These are phyloP conservation scores for Salix purpurea DNA, from an alignment of 345 rosid genomes.

Conservation along the genomic window DNA sequence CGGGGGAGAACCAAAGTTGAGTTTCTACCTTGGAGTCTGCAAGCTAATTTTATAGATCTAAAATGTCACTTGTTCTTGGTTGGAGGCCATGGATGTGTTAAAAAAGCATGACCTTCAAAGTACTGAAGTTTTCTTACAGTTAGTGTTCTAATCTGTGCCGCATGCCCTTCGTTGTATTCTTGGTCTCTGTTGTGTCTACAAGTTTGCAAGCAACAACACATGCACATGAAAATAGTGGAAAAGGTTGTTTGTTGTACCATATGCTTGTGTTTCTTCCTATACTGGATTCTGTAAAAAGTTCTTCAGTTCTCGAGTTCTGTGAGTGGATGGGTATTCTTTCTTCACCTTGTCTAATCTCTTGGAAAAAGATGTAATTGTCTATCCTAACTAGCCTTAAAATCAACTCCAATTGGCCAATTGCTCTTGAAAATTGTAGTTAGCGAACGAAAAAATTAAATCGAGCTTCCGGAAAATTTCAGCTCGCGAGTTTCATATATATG, in stretches of 20 bases:
- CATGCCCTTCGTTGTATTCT: background rate
- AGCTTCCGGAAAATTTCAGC: background rate
- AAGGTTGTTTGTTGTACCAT: background rate
- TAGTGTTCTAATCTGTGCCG: background rate
- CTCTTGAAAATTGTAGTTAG: background rate
- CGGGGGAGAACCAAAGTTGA: background rate
- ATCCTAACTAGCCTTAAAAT: background rate
- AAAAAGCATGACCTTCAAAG: background rate
- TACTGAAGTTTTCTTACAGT: background rate
- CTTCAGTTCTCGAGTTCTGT: background rate
- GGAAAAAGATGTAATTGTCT: background rate
- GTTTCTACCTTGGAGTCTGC: slow-evolving; percentile 1
- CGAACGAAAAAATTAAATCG: background rate
- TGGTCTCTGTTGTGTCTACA: background rate
- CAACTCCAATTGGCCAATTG: background rate
- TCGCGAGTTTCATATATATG: background rate
- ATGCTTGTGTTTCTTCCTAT: background rate
- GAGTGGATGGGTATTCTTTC: background rate
- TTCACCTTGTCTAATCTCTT: background rate
- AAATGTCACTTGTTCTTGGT: background rate
- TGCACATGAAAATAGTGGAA: background rate
- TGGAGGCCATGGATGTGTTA: background rate
- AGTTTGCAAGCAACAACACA: background rate
- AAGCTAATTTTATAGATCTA: slow-evolving; percentile 7
- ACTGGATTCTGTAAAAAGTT: background rate